A percentile compares a stretch with the other conserved stretches of the same genome.
phyloP scores from a whole-genome alignment of 345 rosid genomes.

The Kandelia obovata region DNA sequence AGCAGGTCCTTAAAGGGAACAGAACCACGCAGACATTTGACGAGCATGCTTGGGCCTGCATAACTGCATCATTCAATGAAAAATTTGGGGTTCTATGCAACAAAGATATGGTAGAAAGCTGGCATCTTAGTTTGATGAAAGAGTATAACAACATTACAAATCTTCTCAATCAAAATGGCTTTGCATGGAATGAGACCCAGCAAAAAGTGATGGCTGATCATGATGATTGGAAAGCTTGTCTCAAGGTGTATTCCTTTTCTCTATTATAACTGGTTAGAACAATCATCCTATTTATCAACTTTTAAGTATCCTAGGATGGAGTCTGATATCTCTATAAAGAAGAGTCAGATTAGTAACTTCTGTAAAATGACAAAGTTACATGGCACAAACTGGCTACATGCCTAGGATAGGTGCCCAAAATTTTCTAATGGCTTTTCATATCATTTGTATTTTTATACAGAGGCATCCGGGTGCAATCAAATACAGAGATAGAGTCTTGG shows the following conservation, averaged over 20 bases:
- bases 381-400: no score
- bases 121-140: constrained; percentile 23
- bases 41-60: constrained; percentile 23
- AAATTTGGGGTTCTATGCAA: constrained; percentile 24
- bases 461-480: constrained; percentile 23
- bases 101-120: constrained; percentile 11
- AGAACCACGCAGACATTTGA: constrained; percentile 15
- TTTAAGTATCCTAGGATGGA: background rate
- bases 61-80: constrained; percentile 21
- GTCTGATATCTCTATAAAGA: background rate
- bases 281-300: background rate
- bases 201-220: constrained; percentile 12
- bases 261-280: background rate
- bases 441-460: constrained; percentile 10
- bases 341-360: background rate
- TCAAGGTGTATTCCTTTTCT: constrained; percentile 25
- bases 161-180: constrained; percentile 24
- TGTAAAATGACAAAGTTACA: background rate
- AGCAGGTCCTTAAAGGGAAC: constrained; percentile 23
- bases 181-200: constrained; percentile 21
- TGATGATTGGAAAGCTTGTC: constrained; percentile 19
- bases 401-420: no score
- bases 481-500: constrained; percentile 17
- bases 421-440: background rate
- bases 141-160: constrained; percentile 22